Evolutionary conservation across 2,329 filamentous ascomycete genomes (phyloP).

Genomic region (Nemania abortiva): DNA sequence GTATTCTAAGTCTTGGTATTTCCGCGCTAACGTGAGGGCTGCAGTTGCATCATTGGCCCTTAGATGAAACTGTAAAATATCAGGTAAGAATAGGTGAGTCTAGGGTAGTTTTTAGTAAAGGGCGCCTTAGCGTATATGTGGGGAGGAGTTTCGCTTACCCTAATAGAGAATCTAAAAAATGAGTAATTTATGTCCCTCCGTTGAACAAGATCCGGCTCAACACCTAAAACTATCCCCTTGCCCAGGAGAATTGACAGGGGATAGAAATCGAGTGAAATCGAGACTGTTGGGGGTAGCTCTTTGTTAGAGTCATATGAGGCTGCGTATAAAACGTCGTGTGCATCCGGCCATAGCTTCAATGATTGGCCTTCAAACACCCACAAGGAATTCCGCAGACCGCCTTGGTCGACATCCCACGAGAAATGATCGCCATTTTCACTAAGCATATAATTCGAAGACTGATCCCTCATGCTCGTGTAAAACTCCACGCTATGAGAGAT

Average conservation of each 20-base stretch:
- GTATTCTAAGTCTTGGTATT: constrained; percentile 89
- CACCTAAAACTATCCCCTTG: constrained; percentile 89
- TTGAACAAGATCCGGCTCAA: constrained; percentile 94
- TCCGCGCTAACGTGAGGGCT: constrained; percentile 83
- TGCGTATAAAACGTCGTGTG: constrained; percentile 83
- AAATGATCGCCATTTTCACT: constrained; percentile 44
- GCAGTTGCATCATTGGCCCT: constrained; percentile 80
- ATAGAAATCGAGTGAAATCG: constrained; percentile 93
- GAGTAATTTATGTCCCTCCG: constrained; percentile 91
- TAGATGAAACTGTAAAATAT: constrained; percentile 84
- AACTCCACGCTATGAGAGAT: constrained; percentile 97
- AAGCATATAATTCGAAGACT: constrained; percentile 63
- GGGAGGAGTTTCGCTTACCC: constrained; percentile 69
- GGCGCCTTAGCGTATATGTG: background rate
- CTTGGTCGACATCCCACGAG: constrained; percentile 53
- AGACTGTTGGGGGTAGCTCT: constrained; percentile 79
- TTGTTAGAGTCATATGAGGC: constrained; percentile 73
- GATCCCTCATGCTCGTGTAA: constrained; percentile 91
- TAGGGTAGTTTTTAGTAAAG: constrained; percentile 53
- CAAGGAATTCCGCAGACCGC: constrained; percentile 82
- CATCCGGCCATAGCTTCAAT: constrained; percentile 88
- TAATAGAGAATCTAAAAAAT: constrained; percentile 86
- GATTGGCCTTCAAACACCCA: constrained; percentile 94
- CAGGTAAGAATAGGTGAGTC: constrained; percentile 94
- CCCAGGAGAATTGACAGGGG: constrained; percentile 87